Conservation (phyloP, 768 basidiomycete species). For the Pleurotus ostreatus region DNA sequence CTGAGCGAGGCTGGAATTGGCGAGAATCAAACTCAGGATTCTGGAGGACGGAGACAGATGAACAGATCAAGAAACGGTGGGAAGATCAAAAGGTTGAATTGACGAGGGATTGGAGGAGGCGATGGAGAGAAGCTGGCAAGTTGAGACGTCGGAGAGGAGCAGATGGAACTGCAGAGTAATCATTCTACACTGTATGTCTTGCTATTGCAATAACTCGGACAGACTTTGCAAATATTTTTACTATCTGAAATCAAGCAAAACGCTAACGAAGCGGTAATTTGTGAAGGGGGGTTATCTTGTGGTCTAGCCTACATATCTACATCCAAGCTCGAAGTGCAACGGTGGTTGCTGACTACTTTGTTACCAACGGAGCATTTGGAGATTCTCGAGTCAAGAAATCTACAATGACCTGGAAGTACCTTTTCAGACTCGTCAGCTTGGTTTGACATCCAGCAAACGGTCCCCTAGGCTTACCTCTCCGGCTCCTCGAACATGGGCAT, state of each 20-base stretch:
- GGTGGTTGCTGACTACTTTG: no score
- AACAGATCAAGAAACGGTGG: constrained; percentile 67
- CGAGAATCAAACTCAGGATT: constrained; percentile 37
- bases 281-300: no score
- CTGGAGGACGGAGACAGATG: constrained; percentile 45
- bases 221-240: no score
- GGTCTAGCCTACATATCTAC: no score
- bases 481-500: constrained; percentile 20
- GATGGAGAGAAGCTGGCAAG: constrained; percentile 74
- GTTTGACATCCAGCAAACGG: background rate
- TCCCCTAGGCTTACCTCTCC: constrained; percentile 10
- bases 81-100: constrained; percentile 63
- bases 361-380: no score
- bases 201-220: no score
- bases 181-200: background rate
- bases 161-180: constrained; percentile 22
- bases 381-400: background rate
- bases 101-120: constrained; percentile 74
- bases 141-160: constrained; percentile 46
- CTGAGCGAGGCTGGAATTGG: constrained; percentile 48
- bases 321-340: no score
- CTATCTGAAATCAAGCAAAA: no score
- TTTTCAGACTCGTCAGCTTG: background rate
- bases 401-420: background rate
- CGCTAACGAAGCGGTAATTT: no score